Conservation (phyloP, 371 early-diverging fungal genomes). For the Syncephalis plumigaleata region DNA sequence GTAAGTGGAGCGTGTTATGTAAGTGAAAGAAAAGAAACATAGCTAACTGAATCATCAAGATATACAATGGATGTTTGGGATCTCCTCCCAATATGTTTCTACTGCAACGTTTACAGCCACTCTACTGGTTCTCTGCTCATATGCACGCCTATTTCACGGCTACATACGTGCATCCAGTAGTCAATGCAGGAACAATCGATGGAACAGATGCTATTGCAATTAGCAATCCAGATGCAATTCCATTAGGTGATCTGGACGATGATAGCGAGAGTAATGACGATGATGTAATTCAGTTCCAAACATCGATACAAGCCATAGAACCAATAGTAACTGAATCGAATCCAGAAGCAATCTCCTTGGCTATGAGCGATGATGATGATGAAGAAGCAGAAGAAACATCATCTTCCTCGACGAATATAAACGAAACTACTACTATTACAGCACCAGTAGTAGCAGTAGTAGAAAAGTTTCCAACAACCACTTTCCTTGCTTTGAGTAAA, state of each 20-base stretch:
- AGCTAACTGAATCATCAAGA: conserved; percentile 15
- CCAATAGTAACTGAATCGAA: background rate
- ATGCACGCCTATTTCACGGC: conserved; percentile 84
- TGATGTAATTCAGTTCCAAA: background rate
- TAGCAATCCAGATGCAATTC: background rate
- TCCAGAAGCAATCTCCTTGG: conserved; percentile 22
- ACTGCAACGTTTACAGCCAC: conserved; percentile 51
- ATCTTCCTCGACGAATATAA: background rate
- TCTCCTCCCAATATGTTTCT: conserved; percentile 45
- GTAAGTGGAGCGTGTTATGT: conserved; percentile 16
- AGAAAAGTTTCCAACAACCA: conserved; percentile 14
- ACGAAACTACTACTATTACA: background rate
- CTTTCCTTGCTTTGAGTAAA: conserved; percentile 51
- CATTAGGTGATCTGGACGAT: background rate
- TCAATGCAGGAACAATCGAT: background rate
- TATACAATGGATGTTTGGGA: conserved; percentile 51
- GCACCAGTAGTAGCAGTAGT: conserved; percentile 27
- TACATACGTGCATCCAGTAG: conserved; percentile 24
- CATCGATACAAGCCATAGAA: background rate
- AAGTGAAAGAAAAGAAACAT: background rate
- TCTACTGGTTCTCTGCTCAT: conserved; percentile 87
- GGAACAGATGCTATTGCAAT: background rate
- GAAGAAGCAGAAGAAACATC: conserved; percentile 6
- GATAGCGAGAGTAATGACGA: background rate
- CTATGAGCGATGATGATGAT: conserved; percentile 17